Conservation (phyloP, 2,329 filamentous ascomycete species). For the Thyridium curvatum region DNA sequence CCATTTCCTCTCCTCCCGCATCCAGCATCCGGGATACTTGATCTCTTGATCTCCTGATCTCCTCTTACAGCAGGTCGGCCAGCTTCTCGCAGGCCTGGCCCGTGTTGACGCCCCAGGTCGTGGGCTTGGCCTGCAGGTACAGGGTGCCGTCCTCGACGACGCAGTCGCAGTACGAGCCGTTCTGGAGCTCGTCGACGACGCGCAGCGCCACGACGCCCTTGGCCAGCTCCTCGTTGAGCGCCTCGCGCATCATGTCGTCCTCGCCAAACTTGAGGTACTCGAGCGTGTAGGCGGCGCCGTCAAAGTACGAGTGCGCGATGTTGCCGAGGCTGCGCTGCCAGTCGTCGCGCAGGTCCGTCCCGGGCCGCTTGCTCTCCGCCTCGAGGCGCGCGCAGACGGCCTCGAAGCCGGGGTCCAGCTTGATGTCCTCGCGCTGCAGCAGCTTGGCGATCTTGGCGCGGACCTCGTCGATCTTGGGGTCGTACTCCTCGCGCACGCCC, state of each 20-base stretch:
- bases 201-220: constrained; percentile 36
- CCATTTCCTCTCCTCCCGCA: too few species aligned
- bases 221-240: constrained; percentile 37
- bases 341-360: constrained; percentile 23
- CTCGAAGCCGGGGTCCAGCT: constrained; percentile 41
- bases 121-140: constrained; percentile 26
- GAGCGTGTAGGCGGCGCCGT: constrained; percentile 23
- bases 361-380: constrained; percentile 19
- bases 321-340: constrained; percentile 38
- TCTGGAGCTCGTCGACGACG: constrained; percentile 37
- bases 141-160: constrained; percentile 41
- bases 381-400: constrained; percentile 32
- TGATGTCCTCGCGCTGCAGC: constrained; percentile 31
- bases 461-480: constrained; percentile 31
- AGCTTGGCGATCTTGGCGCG: constrained; percentile 27
- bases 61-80: constrained; percentile 23
- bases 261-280: constrained; percentile 8
- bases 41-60: too few species aligned
- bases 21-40: too few species aligned
- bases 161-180: constrained; percentile 36
- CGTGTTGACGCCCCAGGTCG: constrained; percentile 29
- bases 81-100: constrained; percentile 25
- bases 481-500: constrained; percentile 36
- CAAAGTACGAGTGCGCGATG: constrained; percentile 34
- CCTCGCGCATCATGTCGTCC: constrained; percentile 42